These are phyloP conservation scores for Orychophragmus violaceus DNA, from an alignment of 345 rosid genomes.

Conservation along the genomic window DNA sequence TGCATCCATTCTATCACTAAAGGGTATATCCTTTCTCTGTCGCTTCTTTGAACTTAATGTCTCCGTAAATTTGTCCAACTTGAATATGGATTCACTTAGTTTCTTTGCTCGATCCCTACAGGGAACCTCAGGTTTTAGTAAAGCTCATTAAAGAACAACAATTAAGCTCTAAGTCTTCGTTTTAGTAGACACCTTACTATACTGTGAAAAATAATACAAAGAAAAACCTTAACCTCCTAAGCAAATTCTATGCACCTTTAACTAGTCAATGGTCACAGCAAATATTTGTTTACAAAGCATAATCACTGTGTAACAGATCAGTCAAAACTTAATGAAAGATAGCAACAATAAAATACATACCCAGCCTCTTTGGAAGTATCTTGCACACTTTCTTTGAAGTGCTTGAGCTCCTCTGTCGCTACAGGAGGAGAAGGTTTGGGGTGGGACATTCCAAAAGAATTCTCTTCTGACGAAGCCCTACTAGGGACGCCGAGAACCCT, in stretches of 20 bases:
- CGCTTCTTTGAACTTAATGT: slow-evolving; percentile 71
- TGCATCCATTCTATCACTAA: slow-evolving; percentile 55
- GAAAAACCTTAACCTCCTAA: background rate
- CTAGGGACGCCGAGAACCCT: slow-evolving; percentile 64
- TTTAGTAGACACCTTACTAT: background rate
- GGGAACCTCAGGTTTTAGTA: slow-evolving; percentile 22
- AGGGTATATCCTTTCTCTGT: slow-evolving; percentile 51
- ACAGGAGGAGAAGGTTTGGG: slow-evolving; percentile 56
- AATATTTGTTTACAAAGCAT: background rate
- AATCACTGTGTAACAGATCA: background rate
- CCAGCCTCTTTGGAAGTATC: slow-evolving; percentile 72
- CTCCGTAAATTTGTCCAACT: slow-evolving; percentile 67
- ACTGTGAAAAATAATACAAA: background rate
- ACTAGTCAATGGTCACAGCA: background rate
- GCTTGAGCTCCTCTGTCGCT: slow-evolving; percentile 77
- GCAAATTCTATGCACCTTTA: background rate
- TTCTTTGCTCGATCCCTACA: slow-evolving; percentile 71
- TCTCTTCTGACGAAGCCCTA: slow-evolving; percentile 57
- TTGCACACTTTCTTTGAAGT: slow-evolving; percentile 78
- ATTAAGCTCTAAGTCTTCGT: background rate
- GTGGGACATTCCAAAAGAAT: slow-evolving; percentile 54
- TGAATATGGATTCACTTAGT: slow-evolving; percentile 55
- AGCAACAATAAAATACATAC: slow-evolving; percentile 38
- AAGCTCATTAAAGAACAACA: background rate
- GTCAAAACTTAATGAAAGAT: background rate